phyloP scores from a whole-genome alignment of 192 early-diverging fungal species.

The Umbelopsis sp. region DNA sequence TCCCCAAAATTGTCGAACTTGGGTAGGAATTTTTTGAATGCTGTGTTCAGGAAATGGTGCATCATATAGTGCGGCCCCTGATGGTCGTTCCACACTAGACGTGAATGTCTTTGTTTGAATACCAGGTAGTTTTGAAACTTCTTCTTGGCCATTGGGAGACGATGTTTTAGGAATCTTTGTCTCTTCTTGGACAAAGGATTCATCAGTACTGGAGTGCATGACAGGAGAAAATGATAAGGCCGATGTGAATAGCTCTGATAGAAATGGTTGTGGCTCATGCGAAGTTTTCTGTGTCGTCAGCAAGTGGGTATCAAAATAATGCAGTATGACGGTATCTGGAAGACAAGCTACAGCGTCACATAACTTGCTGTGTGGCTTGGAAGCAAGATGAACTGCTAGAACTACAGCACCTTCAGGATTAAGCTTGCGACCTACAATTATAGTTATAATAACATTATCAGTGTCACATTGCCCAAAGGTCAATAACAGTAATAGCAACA shows the following conservation, averaged over 20 bases:
- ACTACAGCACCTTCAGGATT: conserved; percentile 4
- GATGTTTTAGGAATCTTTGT: neutral
- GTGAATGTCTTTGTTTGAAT: neutral
- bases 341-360: neutral
- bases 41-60: neutral
- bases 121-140: neutral
- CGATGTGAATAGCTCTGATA: neutral
- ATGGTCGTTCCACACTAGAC: neutral
- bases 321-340: neutral
- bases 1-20: conserved; percentile 12
- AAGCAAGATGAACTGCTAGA: neutral
- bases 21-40: neutral
- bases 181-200: neutral
- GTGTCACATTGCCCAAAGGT: conserved; percentile 12
- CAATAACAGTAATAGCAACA: neutral
- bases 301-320: neutral
- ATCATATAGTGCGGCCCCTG: neutral
- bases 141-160: neutral
- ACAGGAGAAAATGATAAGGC: neutral
- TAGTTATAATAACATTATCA: neutral
- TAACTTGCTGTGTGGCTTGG: neutral
- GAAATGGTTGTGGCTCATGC: neutral
- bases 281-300: neutral
- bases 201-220: neutral
- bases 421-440: neutral